phyloP scores from a whole-genome alignment of 1,284 basidiomycete species.

The Crucibulum parvulum region DNA sequence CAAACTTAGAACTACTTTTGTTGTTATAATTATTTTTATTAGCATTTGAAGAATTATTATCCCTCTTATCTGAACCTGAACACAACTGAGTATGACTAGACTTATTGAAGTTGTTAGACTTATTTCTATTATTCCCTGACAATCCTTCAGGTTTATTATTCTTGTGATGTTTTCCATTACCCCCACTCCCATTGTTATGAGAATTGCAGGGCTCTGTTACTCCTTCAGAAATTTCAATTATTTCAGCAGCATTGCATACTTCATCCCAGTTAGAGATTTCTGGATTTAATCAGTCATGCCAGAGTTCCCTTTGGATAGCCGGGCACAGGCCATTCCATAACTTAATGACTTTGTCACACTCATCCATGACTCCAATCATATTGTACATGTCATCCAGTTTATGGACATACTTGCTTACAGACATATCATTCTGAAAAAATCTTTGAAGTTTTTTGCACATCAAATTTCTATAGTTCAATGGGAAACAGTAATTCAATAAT shows the following conservation, averaged over 20 bases:
- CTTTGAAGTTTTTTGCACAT: constrained; percentile 18
- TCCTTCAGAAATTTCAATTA: constrained; percentile 33
- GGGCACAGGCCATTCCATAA: constrained; percentile 38
- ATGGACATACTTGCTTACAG: constrained; percentile 32
- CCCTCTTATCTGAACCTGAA: background rate
- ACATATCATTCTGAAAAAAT: constrained; percentile 23
- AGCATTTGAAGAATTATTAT: no score
- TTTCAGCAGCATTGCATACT: constrained; percentile 20
- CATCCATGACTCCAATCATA: constrained; percentile 34
- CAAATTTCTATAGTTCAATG: constrained; percentile 32
- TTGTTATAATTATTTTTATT: no score
- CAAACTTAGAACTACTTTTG: no score
- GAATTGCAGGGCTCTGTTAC: no score
- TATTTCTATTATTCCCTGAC: no score
- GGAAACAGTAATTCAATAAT: constrained; percentile 38
- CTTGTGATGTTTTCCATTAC: no score
- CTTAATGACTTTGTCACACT: constrained; percentile 34
- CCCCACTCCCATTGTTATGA: no score
- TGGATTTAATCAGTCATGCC: constrained; percentile 32
- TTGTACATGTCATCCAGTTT: constrained; percentile 37
- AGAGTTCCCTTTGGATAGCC: constrained; percentile 34
- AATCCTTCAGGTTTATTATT: no score
- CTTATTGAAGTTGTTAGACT: no score
- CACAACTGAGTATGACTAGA: no score
- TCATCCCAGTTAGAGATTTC: constrained; percentile 29